phyloP scores from a whole-genome alignment of 768 basidiomycete genomes.

The Leccinum uliginosum region DNA sequence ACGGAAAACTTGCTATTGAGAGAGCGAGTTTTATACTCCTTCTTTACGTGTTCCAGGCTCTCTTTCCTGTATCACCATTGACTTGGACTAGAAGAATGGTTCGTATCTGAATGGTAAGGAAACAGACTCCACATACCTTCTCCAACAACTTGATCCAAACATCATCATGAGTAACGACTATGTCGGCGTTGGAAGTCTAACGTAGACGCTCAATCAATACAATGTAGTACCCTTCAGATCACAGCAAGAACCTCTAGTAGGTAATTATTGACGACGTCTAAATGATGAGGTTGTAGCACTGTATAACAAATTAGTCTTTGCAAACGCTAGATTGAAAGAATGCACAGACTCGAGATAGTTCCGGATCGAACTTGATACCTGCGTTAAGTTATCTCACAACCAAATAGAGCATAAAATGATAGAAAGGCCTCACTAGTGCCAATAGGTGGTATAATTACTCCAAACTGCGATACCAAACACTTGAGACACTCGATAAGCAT shows the following conservation, averaged over 20 bases:
- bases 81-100: background rate
- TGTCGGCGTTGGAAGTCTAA: background rate
- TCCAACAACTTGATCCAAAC: constrained; percentile 8
- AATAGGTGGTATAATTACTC: too few relatives aligned
- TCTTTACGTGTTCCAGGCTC: background rate
- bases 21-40: background rate
- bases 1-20: background rate
- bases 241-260: background rate
- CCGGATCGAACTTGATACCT: background rate
- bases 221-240: background rate
- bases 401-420: background rate
- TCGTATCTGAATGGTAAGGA: background rate
- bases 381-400: background rate
- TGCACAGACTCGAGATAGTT: background rate
- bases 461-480: background rate
- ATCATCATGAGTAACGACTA: constrained; percentile 10
- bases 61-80: background rate
- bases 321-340: background rate
- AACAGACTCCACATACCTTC: background rate
- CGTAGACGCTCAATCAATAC: background rate
- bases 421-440: background rate
- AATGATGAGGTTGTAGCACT: constrained; percentile 8
- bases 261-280: constrained; percentile 6
- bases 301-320: background rate
- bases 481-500: background rate